Evolutionary conservation across 208 protist genomes (phyloP).

Genomic region (Crithidia expoeki): DNA sequence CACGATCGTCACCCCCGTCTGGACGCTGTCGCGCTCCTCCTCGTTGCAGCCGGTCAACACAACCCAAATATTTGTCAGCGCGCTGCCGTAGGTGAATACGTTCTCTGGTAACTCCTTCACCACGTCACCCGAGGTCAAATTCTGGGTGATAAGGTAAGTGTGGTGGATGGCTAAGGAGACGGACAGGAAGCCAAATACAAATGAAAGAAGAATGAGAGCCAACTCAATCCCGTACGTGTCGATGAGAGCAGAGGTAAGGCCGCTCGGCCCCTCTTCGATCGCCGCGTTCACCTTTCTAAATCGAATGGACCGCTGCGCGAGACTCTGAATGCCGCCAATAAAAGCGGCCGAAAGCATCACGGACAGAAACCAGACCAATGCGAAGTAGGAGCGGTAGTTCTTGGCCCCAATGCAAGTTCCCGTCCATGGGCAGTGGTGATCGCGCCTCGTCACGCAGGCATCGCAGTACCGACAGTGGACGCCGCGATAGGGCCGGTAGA

Average conservation of each 20-base stretch:
- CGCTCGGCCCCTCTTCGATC: neutral
- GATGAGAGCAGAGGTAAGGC: slow-evolving; percentile 47
- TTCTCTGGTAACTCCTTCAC: slow-evolving; percentile 40
- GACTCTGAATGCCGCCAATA: slow-evolving; percentile 54
- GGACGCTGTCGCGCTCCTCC: slow-evolving; percentile 11
- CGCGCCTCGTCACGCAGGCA: slow-evolving; percentile 81
- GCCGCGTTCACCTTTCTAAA: slow-evolving; percentile 5
- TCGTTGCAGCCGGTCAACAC: slow-evolving; percentile 36
- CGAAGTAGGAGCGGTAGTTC: slow-evolving; percentile 86
- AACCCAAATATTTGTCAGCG: slow-evolving; percentile 44
- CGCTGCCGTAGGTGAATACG: slow-evolving; percentile 63
- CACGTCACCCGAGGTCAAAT: slow-evolving; percentile 69
- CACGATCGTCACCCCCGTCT: slow-evolving; percentile 29
- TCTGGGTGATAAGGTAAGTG: slow-evolving; percentile 65
- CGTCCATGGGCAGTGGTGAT: slow-evolving; percentile 94
- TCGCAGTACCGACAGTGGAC: slow-evolving; percentile 92
- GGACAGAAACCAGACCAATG: slow-evolving; percentile 61
- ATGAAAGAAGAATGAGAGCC: slow-evolving; percentile 54
- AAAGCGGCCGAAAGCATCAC: slow-evolving; percentile 44
- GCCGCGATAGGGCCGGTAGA: slow-evolving; percentile 75
- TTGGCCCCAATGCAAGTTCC: slow-evolving; percentile 87
- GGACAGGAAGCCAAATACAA: slow-evolving; percentile 46
- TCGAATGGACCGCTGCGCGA: slow-evolving; percentile 33
- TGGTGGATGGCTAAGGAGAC: slow-evolving; percentile 63
- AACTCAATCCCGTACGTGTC: slow-evolving; percentile 78